These are phyloP conservation scores for Aureobasidium sp. DNA, from an alignment of 2,329 filamentous ascomycete species.

Conservation along the genomic window DNA sequence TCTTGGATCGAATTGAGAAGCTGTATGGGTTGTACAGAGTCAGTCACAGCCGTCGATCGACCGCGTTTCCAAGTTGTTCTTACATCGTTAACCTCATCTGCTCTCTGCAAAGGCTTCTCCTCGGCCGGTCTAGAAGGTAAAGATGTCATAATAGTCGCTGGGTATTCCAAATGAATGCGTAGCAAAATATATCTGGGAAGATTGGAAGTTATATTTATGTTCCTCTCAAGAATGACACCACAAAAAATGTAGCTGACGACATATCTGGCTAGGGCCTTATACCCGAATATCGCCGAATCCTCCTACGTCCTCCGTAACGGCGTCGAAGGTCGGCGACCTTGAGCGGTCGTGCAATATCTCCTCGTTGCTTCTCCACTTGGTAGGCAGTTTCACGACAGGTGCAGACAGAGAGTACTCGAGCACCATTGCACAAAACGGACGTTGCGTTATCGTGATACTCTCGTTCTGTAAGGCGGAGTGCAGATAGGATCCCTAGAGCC, in stretches of 20 bases:
- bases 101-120: constrained; percentile 30
- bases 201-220: background rate
- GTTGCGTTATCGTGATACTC: no score
- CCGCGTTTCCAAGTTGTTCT: background rate
- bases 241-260: constrained; percentile 14
- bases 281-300: constrained; percentile 15
- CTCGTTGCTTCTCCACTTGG: no score
- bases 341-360: background rate
- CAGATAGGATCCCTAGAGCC: no score
- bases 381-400: no score
- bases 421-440: no score
- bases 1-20: constrained; percentile 73
- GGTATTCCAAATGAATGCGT: background rate
- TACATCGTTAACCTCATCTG: constrained; percentile 42
- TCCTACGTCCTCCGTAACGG: background rate
- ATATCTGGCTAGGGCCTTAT: constrained; percentile 3
- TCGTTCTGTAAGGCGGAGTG: no score
- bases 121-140: constrained; percentile 23
- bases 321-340: constrained; percentile 2
- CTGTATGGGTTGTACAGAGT: constrained; percentile 50
- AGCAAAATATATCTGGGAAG: background rate
- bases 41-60: background rate
- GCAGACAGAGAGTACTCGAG: no score
- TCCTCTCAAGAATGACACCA: background rate
- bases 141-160: constrained; percentile 17